Evolutionary conservation across 2,329 filamentous ascomycete species (phyloP), one percentile per base, ranked within the genome.

Genomic region (Xylaria arbuscula): DNA sequence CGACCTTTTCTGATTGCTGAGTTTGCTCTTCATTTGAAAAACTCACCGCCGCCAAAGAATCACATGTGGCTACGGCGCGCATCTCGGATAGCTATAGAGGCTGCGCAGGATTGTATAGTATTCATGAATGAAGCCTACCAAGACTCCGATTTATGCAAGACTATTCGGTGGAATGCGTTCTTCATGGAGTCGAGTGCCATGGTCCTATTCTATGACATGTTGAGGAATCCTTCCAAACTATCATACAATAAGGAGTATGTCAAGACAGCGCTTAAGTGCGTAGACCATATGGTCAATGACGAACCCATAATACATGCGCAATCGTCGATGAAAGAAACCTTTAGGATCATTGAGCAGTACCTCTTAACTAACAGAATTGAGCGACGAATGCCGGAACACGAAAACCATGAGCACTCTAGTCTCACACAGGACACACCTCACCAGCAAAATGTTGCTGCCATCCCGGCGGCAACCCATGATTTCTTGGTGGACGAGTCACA

Each of bases 1-100:
- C 51, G 64, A 15, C 64, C 64, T 9, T 67, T 67, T 34, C 64
- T 67, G 15, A 62, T 67, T 42, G 58, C 58, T 24, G 64, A 67
- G 22, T 67, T 56, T 54, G 64, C 64, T 34, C 53, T 67, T 19
- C 51, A 67, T 57, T 62, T 60, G 24, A 47, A 47, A 53, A 19
- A 34, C 4, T 32, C 51, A 9, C 19, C 57, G 19, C 22, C 51
- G 2, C 17, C 51, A 11, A 54, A n/a, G 40, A 51, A 57, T 10
- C 58, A 42, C 22, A 67, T 67, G 64, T 67, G 64, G 64, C 42
- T 67, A 11, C 51, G 58, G 40, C 58, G 47, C 5, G 64, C 64
- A 11, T 53, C 51, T 51, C 45, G 58, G 24, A 45, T 51, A 50
- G 64, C 64, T 11, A 53, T 60, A 55, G 64, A 67, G 40, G 64